Conservation (phyloP, 2,329 filamentous ascomycete genomes). For the Leptographium lundbergii region DNA sequence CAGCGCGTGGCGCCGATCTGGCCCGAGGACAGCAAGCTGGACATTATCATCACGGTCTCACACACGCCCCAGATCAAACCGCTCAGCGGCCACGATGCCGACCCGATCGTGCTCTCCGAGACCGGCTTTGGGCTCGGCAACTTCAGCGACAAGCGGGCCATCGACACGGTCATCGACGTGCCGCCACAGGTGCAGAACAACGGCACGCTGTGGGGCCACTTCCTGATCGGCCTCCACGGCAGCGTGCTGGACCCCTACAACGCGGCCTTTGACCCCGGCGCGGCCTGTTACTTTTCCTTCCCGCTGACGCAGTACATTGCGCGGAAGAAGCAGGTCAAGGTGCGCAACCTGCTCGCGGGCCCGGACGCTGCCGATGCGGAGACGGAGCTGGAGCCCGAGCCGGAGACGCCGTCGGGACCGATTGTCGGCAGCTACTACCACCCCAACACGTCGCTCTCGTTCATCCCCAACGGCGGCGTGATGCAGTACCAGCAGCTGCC, state of each 20-base stretch:
- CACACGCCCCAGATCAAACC: conserved; percentile 57
- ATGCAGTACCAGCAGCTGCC: conserved; percentile 54
- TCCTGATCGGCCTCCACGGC: conserved; percentile 72
- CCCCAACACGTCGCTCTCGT: conserved; percentile 80
- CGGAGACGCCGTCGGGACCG: conserved; percentile 46
- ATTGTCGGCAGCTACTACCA: conserved; percentile 81
- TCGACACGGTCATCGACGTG: conserved; percentile 66
- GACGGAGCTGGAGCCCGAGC: conserved; percentile 28
- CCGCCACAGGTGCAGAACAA: conserved; percentile 77
- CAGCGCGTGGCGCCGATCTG: conserved; percentile 75
- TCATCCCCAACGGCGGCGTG: conserved; percentile 69
- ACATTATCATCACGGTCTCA: conserved; percentile 77
- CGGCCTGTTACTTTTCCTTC: conserved; percentile 72
- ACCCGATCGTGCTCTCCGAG: conserved; percentile 67
- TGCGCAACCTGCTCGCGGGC: conserved; percentile 67
- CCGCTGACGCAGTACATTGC: conserved; percentile 81
- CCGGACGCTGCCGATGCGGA: conserved; percentile 32
- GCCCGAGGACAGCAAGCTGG: conserved; percentile 64
- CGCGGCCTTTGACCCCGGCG: conserved; percentile 57
- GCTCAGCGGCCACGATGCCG: conserved; percentile 50
- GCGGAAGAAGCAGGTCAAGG: conserved; percentile 84
- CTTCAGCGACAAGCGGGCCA: conserved; percentile 62
- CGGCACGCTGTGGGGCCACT: conserved; percentile 88
- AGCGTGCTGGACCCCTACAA: conserved; percentile 63
- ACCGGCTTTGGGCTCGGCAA: conserved; percentile 68